These are phyloP conservation scores for Chlamydomonas eustigma DNA, from an alignment of 139 green algal genomes.

Conservation along the genomic window DNA sequence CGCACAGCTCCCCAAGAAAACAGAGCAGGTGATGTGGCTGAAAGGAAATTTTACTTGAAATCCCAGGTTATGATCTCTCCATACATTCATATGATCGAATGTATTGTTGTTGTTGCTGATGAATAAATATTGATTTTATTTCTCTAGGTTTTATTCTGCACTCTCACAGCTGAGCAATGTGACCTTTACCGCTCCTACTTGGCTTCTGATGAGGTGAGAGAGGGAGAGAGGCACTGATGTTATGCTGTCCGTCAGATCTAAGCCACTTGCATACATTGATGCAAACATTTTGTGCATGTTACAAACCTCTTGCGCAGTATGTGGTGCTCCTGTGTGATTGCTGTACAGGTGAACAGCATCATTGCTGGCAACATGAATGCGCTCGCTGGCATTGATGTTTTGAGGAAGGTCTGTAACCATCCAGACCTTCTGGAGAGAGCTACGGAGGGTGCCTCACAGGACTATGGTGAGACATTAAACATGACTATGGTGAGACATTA, in stretches of 20 bases:
- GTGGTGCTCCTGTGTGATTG: no score
- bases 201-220: constrained; percentile 56
- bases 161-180: constrained; percentile 76
- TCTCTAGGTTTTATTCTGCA: constrained; percentile 94
- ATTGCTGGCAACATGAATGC: constrained; percentile 50
- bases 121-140: no score
- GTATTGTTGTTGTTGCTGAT: no score
- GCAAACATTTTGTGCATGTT: no score
- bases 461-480: constrained; percentile 46
- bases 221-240: no score
- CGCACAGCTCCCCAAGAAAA: constrained; percentile 87
- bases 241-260: no score
- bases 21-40: constrained; percentile 89
- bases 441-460: constrained; percentile 38
- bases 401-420: constrained; percentile 97
- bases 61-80: no score
- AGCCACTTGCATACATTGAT: no score
- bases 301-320: no score
- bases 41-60: no score
- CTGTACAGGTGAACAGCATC: constrained; percentile 33
- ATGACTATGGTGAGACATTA: no score
- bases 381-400: constrained; percentile 90
- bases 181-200: constrained; percentile 87
- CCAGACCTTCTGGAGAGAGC: constrained; percentile 88
- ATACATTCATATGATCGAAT: no score